Conservation (phyloP, 139 green algal genomes). For the Asterochloris erici region DNA sequence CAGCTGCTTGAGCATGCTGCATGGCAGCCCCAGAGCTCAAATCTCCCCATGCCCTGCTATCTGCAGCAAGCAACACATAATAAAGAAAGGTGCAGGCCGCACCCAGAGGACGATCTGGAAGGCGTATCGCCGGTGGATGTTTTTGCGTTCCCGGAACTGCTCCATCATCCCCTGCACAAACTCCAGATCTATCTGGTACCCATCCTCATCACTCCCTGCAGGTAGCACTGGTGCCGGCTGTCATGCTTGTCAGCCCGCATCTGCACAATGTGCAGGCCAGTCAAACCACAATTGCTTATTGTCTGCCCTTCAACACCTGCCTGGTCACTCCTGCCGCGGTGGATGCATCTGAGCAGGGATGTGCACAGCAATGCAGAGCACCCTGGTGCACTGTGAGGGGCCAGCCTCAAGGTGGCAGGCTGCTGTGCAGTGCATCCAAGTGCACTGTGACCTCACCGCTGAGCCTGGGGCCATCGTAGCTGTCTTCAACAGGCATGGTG, state of each 20-base stretch:
- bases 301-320: no score
- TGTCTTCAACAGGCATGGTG: constrained; percentile 75
- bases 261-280: no score
- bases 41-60: not conserved
- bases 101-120: constrained; percentile 59
- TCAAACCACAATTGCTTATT: no score
- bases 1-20: no score
- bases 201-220: constrained; percentile 50
- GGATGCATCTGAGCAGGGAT: no score
- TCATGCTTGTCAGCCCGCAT: no score
- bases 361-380: no score
- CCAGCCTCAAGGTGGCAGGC: no score
- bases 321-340: no score
- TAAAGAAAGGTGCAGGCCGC: not conserved
- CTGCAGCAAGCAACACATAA: not conserved
- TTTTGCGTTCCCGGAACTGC: constrained; percentile 81
- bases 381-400: no score
- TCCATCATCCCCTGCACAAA: constrained; percentile 92
- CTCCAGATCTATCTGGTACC: constrained; percentile 68
- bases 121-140: constrained; percentile 73
- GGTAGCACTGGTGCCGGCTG: not conserved
- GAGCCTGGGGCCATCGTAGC: constrained; percentile 83
- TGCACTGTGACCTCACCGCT: constrained; percentile 35
- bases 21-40: not conserved
- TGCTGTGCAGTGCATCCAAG: not conserved